These are phyloP conservation scores for Solanum peruvianum DNA, from an alignment of 257 asterid genomes.

Conservation along the genomic window DNA sequence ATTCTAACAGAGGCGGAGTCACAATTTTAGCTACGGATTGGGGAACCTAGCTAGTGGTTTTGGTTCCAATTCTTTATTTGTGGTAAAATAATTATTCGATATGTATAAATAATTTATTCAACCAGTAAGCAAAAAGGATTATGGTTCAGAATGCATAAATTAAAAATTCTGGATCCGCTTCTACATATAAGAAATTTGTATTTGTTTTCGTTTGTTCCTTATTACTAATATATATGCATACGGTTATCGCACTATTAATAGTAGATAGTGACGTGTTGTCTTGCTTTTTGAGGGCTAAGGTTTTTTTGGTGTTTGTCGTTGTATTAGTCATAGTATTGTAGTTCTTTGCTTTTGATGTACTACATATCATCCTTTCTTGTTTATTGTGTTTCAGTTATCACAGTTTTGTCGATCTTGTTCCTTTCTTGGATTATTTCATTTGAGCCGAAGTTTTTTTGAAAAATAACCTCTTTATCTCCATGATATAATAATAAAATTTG, in stretches of 20 bases:
- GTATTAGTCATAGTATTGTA: background rate
- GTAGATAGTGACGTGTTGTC: background rate
- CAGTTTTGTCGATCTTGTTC: background rate
- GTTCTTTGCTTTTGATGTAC: background rate
- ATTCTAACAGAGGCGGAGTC: background rate
- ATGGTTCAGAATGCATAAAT: background rate
- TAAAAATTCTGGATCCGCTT: background rate
- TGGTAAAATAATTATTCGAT: background rate
- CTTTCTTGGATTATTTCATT: background rate
- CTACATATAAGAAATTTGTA: background rate
- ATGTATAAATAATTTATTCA: background rate
- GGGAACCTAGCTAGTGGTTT: background rate
- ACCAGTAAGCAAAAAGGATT: background rate
- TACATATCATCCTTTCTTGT: background rate
- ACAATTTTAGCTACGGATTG: background rate
- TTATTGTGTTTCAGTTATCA: background rate
- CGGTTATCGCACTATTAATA: background rate
- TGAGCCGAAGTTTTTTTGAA: background rate
- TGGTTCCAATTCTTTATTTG: background rate
- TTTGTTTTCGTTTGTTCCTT: background rate
- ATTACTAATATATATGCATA: background rate
- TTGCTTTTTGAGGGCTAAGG: background rate
- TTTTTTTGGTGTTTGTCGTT: background rate
- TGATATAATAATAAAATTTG: too few relatives aligned
- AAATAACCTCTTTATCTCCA: background rate